A percentile compares a stretch with the other conserved stretches of the same genome.
Conservation (phyloP, 2,329 filamentous ascomycete species). For the Achaetomium macrosporum region DNA sequence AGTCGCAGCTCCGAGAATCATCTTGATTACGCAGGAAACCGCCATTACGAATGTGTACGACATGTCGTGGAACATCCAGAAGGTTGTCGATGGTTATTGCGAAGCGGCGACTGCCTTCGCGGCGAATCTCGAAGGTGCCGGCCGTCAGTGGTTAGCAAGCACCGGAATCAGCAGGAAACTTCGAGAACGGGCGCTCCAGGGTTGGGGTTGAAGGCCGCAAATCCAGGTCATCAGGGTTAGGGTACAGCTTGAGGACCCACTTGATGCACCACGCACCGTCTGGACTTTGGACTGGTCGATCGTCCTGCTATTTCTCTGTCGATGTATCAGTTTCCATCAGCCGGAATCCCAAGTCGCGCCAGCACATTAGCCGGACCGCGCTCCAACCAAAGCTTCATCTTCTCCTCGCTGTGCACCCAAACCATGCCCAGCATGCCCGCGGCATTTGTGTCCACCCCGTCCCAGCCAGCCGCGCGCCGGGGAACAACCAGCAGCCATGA, state of each 20-base stretch:
- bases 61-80: constrained; percentile 12
- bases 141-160: constrained; percentile 5
- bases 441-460: constrained; percentile 38
- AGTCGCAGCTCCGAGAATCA: neutral
- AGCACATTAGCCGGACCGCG: constrained; percentile 34
- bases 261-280: too few relatives aligned
- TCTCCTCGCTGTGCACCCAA: constrained; percentile 31
- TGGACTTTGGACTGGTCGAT: too few relatives aligned
- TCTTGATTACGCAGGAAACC: neutral
- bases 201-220: neutral
- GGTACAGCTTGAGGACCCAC: neutral
- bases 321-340: neutral
- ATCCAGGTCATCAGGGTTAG: constrained; percentile 1
- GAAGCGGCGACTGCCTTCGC: constrained; percentile 2
- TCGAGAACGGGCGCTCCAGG: neutral
- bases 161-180: neutral
- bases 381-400: constrained; percentile 34
- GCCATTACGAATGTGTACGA: constrained; percentile 1
- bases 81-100: constrained; percentile 8
- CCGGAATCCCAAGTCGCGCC: constrained; percentile 31
- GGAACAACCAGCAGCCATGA: constrained; percentile 44
- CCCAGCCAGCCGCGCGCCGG: constrained; percentile 30
- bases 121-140: neutral
- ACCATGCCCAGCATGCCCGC: constrained; percentile 43
- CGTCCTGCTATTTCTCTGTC: too few relatives aligned